Evolutionary conservation across 371 early-diverging fungal species (phyloP), one percentile per base, ranked within the genome.

Genomic region (Cokeromyces recurvatus): DNA sequence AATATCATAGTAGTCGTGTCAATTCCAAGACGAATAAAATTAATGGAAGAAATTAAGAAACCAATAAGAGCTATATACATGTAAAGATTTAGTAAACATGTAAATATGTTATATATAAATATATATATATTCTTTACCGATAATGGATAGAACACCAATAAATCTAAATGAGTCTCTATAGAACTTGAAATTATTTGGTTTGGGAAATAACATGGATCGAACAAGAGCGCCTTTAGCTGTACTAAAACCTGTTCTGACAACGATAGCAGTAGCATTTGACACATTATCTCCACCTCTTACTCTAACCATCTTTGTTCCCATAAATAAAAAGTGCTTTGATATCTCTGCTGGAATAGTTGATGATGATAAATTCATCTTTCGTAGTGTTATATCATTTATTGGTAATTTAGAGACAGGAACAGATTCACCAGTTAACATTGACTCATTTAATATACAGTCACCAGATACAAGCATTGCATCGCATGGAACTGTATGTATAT

Each of bases 391-490:
- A 22, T 90, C 87, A 0, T 82, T 80, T 15, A 86, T 71, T 1
- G 92, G 86, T 2, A 69, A 71, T 62, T 95, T 96, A 10, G 90
- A 89, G 11, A 85, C 84, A 21, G 86, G 86, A 2, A 85, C 77
- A 0, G 82, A 81, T 57, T 79, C 81, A 40, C 99, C 99, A 3
- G 99, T 99, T 20, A 99, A 81, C 96, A 99, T 97, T 53, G 89
- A 87, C 68, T 99, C 99, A 67, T 99, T 97, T 38, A 97, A 86
- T 48, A 99, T 94, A 57, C 96, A 96, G 57, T 95, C 96, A 14
- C 99, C 99, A 17, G 87, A 78, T n/a, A 99, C 67, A 17, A 99
- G 76, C 27, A 94, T 68, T 2, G 90, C 92, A 71, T 99, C 99
- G 68, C 98, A 97, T 0, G 96, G 95, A 23, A 97, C 78, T 1